Evolutionary conservation across 225 moss, liverwort and hornwort genomes (phyloP), one percentile per base, ranked within the genome.

Genomic region (Sphagnum tenellum): DNA sequence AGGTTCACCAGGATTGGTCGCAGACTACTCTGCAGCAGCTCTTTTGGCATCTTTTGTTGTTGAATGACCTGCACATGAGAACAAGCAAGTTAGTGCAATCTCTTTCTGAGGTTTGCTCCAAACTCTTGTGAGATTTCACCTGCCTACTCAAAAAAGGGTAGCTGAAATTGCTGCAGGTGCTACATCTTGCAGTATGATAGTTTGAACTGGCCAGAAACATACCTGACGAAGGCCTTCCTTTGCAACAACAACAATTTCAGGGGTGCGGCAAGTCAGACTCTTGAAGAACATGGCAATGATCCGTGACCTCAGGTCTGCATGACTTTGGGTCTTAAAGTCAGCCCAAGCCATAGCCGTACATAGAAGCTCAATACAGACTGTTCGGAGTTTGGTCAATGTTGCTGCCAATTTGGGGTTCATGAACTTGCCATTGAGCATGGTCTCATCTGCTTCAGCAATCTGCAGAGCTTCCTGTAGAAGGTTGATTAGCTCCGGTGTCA

Each of bases 311-410:
- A 99, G 69, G 10, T 99, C 98, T 50, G 90, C 89, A 76, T 93
- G 93, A 70, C 78, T 90, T 71, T 82, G 90, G 60, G 93, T 99
- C 72, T 99, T 99, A 66, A 99, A 99, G 60, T 99, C 98, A 64
- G 93, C 98, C 98, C 98, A 99, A 50, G 98, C 90, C 98, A 99
- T 99, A 61, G 98, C 92, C 69, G 98, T 99, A 74, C 98, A 99
- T 71, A 99, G 67, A 70, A 99, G 87, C 75, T 99, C 98, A 62
- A 99, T 99, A 60, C 98, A 99, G 50, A 99, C 98, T 61, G 98
- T 99, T 67, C 98, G 83, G 56, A 99, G 74, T 76, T 89, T 99
- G 47, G 90, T 93, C 77, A 99, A 59, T 49, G 98, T 93, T 47
- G 89, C 79, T 74, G 93, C 93, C 93, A 90, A 90, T 63, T 99